Conservation (phyloP, 257 asterid genomes). For the Galeopsis tetrahit region DNA sequence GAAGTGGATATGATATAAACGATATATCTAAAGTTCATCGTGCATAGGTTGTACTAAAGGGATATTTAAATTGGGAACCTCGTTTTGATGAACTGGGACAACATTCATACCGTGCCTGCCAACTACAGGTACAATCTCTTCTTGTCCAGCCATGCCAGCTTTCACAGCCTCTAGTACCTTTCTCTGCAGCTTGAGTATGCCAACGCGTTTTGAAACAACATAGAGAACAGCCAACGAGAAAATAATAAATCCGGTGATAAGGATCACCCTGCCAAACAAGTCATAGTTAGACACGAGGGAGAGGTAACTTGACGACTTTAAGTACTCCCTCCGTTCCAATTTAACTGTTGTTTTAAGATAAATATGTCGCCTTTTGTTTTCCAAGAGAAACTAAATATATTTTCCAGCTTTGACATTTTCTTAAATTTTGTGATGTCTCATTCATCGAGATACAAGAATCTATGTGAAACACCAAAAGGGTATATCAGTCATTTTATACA, state of each 20-base stretch:
- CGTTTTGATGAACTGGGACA: conserved; percentile 49
- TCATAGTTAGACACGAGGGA: conserved; percentile 16
- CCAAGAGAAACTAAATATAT: too few relatives aligned
- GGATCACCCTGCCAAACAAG: conserved; percentile 65
- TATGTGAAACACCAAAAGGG: too few relatives aligned
- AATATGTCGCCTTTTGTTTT: too few relatives aligned
- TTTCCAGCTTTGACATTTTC: too few relatives aligned
- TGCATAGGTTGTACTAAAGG: conserved; percentile 68
- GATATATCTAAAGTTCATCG: conserved; percentile 72
- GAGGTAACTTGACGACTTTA: neutral
- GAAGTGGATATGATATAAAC: conserved; percentile 1
- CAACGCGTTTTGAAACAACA: conserved; percentile 92
- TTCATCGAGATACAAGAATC: too few relatives aligned
- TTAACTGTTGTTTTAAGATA: too few relatives aligned
- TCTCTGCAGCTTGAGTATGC: conserved; percentile 84
- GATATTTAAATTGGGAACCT: conserved; percentile 47
- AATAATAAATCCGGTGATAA: conserved; percentile 63
- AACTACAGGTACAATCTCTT: conserved; percentile 47
- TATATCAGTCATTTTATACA: too few relatives aligned
- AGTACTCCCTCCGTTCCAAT: too few relatives aligned
- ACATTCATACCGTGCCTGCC: conserved; percentile 46
- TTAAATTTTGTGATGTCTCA: too few relatives aligned
- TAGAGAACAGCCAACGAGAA: conserved; percentile 90
- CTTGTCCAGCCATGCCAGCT: conserved; percentile 70
- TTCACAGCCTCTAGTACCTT: conserved; percentile 67